These are phyloP conservation scores for Farysia itapuensis DNA, from an alignment of 1,284 basidiomycete species.

Conservation along the genomic window DNA sequence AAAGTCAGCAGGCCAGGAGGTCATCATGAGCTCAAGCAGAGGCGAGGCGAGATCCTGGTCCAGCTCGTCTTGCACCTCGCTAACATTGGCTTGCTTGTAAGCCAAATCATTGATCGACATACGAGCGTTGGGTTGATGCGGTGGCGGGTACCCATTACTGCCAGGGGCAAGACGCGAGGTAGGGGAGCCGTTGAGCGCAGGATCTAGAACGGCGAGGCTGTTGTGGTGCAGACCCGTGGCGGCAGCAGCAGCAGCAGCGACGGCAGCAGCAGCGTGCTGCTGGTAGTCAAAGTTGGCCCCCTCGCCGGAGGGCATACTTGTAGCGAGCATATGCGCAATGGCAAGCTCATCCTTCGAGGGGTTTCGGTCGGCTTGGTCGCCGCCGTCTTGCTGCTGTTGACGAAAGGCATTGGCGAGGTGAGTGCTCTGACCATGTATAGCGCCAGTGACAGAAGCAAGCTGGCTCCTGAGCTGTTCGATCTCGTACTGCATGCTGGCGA, in stretches of 20 bases:
- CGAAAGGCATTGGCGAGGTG: neutral
- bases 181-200: conserved; percentile 16
- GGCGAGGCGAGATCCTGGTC: conserved; percentile 24
- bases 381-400: conserved; percentile 7
- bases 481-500: conserved; percentile 30
- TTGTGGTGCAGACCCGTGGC: conserved; percentile 6
- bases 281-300: conserved; percentile 32
- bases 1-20: conserved; percentile 48
- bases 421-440: conserved; percentile 11
- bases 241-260: conserved; percentile 24
- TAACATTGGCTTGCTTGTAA: conserved; percentile 34
- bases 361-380: conserved; percentile 12
- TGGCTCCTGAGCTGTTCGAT: conserved; percentile 34
- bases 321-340: conserved; percentile 47
- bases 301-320: conserved; percentile 48
- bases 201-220: conserved; percentile 26
- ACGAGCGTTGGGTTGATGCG: conserved; percentile 16
- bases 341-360: conserved; percentile 47
- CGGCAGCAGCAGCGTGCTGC: conserved; percentile 12
- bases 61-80: conserved; percentile 27
- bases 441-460: conserved; percentile 30
- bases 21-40: conserved; percentile 39
- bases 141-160: conserved; percentile 4
- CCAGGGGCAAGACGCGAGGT: neutral
- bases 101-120: conserved; percentile 9